A percentile compares a stretch with the other conserved stretches of the same genome.
Evolutionary conservation across 179 eudicot genomes (phyloP).

Genomic region (Heliamphora pulchella): DNA sequence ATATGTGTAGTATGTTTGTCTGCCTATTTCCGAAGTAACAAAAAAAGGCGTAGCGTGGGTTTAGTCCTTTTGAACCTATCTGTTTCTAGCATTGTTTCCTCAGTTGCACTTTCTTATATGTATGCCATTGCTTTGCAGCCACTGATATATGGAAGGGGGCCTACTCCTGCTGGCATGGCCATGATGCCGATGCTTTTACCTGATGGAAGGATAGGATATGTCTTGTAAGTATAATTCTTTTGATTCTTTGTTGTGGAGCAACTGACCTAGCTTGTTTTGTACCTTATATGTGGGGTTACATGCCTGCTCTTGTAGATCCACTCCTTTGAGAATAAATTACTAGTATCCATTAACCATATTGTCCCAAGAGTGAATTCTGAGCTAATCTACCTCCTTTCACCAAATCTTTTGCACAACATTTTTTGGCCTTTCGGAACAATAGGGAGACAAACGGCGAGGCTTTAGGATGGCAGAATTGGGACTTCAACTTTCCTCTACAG

Average conservation of each 20-base stretch:
- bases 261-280: neutral
- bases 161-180: slow-evolving; percentile 64
- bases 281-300: neutral
- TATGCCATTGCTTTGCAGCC: slow-evolving; percentile 42
- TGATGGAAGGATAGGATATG: slow-evolving; percentile 91
- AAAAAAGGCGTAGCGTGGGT: too few species aligned
- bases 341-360: neutral
- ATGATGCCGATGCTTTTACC: slow-evolving; percentile 98
- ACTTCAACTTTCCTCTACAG: too few species aligned
- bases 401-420: too few species aligned
- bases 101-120: neutral
- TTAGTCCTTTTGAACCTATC: neutral
- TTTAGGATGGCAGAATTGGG: too few species aligned
- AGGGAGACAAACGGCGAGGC: too few species aligned
- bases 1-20: neutral
- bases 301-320: neutral
- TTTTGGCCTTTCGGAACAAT: too few species aligned
- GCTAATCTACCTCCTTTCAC: too few species aligned
- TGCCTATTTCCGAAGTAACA: too few species aligned
- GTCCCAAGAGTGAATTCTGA: neutral
- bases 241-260: neutral
- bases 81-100: neutral
- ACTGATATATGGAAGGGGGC: slow-evolving; percentile 67
- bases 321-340: too few species aligned
- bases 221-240: slow-evolving; percentile 50